Conservation (phyloP, 306 rosid species). For the Cicer yamashitae region DNA sequence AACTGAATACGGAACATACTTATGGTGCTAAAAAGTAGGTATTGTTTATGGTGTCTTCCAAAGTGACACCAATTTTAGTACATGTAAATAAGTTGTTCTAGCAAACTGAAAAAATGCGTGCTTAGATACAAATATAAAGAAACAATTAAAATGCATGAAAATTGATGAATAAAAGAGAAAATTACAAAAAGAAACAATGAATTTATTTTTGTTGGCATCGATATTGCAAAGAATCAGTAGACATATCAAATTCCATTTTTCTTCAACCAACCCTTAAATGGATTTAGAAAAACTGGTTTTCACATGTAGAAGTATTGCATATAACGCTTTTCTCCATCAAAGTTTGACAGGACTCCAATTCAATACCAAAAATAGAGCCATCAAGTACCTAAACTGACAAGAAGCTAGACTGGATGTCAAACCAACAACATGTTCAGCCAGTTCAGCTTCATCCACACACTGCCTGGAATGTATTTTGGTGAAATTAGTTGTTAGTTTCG, state of each 20-base stretch:
- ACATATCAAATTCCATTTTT: conserved; percentile 5
- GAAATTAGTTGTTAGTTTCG: conserved; percentile 75
- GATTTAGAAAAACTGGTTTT: conserved; percentile 14
- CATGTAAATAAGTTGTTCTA: conserved; percentile 9
- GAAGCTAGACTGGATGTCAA: conserved; percentile 88
- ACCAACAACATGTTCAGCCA: conserved; percentile 94
- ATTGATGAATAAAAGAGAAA: conserved; percentile 1
- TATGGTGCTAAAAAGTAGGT: conserved; percentile 24
- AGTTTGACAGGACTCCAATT: conserved; percentile 24
- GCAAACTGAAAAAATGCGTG: conserved; percentile 21
- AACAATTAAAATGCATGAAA: neutral
- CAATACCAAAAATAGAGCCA: conserved; percentile 22
- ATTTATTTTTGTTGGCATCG: neutral
- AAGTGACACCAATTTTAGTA: conserved; percentile 31
- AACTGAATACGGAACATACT: conserved; percentile 12
- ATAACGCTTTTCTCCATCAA: conserved; percentile 14
- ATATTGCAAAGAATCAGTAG: conserved; percentile 23
- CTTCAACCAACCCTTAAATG: conserved; percentile 8
- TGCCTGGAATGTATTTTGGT: conserved; percentile 83
- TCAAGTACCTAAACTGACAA: conserved; percentile 85
- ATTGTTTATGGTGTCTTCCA: conserved; percentile 10
- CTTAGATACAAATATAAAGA: conserved; percentile 26
- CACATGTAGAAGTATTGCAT: conserved; percentile 8
- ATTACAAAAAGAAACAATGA: neutral
- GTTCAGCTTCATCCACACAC: conserved; percentile 92